These are phyloP conservation scores for Boletales sp. DNA, from an alignment of 768 basidiomycete genomes.

Conservation along the genomic window DNA sequence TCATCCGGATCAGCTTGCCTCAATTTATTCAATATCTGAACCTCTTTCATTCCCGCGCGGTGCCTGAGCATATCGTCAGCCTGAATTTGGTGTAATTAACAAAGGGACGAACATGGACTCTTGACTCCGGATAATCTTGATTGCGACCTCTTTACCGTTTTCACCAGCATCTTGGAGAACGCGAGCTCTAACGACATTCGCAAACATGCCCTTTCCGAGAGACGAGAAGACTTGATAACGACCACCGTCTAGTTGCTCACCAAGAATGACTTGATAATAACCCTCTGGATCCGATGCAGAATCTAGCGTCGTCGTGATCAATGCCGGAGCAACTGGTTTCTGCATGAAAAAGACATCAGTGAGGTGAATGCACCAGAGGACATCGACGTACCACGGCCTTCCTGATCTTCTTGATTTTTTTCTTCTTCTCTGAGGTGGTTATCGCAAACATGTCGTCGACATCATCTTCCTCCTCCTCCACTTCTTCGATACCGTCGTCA, in stretches of 20 bases:
- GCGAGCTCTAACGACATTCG: conserved; percentile 89
- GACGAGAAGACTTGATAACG: conserved; percentile 93
- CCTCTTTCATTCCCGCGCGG: conserved; percentile 92
- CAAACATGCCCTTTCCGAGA: conserved; percentile 99
- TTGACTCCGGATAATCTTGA: conserved; percentile 94
- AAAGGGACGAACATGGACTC: conserved; percentile 81
- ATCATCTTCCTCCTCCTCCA: conserved; percentile 71
- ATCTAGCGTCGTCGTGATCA: conserved; percentile 79
- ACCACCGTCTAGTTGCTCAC: conserved; percentile 89
- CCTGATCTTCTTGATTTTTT: conserved; percentile 54
- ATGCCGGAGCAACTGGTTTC: conserved; percentile 53
- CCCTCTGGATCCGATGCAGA: conserved; percentile 93
- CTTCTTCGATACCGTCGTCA: conserved; percentile 40
- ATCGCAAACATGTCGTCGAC: conserved; percentile 96
- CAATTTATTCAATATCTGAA: conserved; percentile 82
- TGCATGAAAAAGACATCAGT: conserved; percentile 18
- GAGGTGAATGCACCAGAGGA: not conserved
- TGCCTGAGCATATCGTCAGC: conserved; percentile 54
- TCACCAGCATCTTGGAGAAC: conserved; percentile 63
- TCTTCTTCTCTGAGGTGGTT: conserved; percentile 44
- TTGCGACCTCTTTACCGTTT: conserved; percentile 79
- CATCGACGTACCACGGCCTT: conserved; percentile 47
- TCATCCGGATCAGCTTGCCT: conserved; percentile 91
- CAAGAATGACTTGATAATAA: conserved; percentile 91
- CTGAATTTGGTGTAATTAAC: not conserved